Evolutionary conservation across 495 filamentous ascomycete species (phyloP), one percentile per base, ranked within the genome.

Genomic region (Hamigera avellanea): DNA sequence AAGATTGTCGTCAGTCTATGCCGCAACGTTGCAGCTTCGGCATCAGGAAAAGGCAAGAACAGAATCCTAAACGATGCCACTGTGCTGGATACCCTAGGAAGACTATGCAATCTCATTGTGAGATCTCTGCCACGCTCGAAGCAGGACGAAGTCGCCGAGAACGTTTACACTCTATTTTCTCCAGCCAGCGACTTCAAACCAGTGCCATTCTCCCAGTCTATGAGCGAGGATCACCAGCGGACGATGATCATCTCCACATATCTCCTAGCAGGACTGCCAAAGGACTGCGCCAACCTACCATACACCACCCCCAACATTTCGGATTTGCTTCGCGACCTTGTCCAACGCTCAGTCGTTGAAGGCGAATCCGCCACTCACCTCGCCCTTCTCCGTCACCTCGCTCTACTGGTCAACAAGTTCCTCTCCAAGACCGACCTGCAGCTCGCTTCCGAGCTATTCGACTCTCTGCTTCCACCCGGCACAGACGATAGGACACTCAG

Each of bases 351-450:
- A 9, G 33, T 62, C 2, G 43, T 30, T 2, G 46, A 58, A 14
- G 45, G 33, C 32, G 53, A 64, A 15, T 50, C 67, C 23, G 49
- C 60, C n/a, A 57, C 63, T 19, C 63, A 71, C 19, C 54, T 68
- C 23, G 62, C 73, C 6, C 59, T 74, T 34, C 62, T 81, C n/a
- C 65, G 70, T 18, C 73, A 81, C 34, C 50, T 82, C 16, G 70
- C 72, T 15, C 54, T 83, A n/a, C 43, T 82, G 13, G 58, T 70
- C 21, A 83, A 84, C 52, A 83, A 84, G 57, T 81, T 70, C 54
- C 48, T 75, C 13, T 53, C 68, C n/a, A 64, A 70, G 27, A 39
- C 65, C 8, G 58, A 66, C 6, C 43, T 76, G 5, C 25, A 33
- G 6, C 42, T 51, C 13, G 60, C 56, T 9, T 49, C 59, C 6